These are phyloP conservation scores for Pyrrhoderma lamaoense DNA, from an alignment of 1,284 basidiomycete species.

Conservation along the genomic window DNA sequence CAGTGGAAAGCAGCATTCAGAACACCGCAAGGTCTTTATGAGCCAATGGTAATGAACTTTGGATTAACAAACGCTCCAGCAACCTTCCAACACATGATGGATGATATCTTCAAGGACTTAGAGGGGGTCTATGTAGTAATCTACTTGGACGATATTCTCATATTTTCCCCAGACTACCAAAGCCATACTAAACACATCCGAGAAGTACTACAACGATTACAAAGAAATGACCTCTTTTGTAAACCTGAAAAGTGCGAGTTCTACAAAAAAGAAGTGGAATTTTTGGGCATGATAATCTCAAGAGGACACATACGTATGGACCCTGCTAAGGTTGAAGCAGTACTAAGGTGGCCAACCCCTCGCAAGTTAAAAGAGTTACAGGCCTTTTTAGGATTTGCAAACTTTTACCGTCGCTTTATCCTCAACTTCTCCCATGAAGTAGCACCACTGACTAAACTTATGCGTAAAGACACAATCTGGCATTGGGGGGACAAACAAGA, in stretches of 20 bases:
- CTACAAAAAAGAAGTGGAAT: conserved; percentile 21
- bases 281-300: too few species aligned
- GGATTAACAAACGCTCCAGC: conserved; percentile 34
- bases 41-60: conserved; percentile 30
- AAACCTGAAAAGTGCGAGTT: conserved; percentile 26
- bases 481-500: too few species aligned
- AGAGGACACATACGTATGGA: too few species aligned
- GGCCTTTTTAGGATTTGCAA: conserved; percentile 21
- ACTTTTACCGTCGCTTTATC: conserved; percentile 23
- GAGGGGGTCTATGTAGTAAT: not conserved
- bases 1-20: conserved; percentile 22
- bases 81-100: conserved; percentile 24
- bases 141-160: not conserved
- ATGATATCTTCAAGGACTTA: conserved; percentile 16
- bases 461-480: conserved; percentile 21
- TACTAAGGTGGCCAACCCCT: too few species aligned
- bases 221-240: conserved; percentile 17
- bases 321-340: too few species aligned
- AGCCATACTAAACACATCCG: conserved; percentile 21
- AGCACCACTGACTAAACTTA: not conserved
- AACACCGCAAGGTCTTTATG: conserved; percentile 27
- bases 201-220: too few species aligned
- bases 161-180: not conserved
- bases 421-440: conserved; percentile 4
- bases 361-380: too few species aligned